Conservation (phyloP, 495 filamentous ascomycete species). For the Cercophora newfieldiana region DNA sequence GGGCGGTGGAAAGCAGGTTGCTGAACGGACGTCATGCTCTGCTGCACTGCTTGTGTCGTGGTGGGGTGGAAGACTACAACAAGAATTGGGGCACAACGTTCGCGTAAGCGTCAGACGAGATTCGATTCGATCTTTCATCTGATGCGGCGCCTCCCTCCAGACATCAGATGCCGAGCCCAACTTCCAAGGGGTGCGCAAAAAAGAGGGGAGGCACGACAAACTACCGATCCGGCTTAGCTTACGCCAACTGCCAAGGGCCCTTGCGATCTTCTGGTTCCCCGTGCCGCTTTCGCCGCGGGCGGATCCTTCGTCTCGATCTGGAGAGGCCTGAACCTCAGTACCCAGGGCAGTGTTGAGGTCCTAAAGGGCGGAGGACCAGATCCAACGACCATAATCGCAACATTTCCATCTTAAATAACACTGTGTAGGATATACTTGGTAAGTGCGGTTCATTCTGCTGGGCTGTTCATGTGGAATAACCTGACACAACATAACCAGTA, state of each 20-base stretch:
- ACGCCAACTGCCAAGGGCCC: neutral
- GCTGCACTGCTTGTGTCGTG: neutral
- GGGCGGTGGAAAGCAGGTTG: neutral
- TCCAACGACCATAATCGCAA: neutral
- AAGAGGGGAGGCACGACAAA: neutral
- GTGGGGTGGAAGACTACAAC: neutral
- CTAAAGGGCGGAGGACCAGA: neutral
- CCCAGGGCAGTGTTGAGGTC: neutral
- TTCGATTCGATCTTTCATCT: conserved; percentile 16
- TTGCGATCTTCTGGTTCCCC: conserved; percentile 6
- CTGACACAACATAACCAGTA: neutral
- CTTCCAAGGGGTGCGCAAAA: conserved; percentile 6
- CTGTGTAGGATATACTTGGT: neutral
- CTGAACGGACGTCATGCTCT: neutral
- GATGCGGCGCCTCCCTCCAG: neutral
- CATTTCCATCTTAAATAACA: neutral
- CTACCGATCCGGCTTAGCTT: conserved; percentile 7
- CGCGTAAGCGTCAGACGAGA: conserved; percentile 16
- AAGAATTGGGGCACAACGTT: conserved; percentile 7
- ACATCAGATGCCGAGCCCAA: conserved; percentile 2
- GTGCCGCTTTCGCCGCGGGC: conserved; percentile 2
- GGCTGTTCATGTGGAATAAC: neutral
- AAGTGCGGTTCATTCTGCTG: neutral
- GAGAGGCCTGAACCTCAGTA: neutral
- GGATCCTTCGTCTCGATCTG: conserved; percentile 3